These are phyloP conservation scores for Cydonia oblonga DNA, from an alignment of 331 rosid species.

Conservation along the genomic window DNA sequence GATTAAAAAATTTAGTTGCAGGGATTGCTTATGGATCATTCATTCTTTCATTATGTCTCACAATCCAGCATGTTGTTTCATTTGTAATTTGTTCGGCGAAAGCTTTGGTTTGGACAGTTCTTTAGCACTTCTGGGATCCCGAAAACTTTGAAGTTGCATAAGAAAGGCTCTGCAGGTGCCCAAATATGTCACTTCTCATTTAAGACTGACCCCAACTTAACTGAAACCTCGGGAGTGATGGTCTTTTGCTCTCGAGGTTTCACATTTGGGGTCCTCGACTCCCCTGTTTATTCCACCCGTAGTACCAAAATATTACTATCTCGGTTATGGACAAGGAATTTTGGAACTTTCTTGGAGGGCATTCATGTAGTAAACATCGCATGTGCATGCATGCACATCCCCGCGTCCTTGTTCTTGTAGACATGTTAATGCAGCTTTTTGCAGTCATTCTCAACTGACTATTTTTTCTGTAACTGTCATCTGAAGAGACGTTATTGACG, in stretches of 20 bases:
- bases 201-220: background rate
- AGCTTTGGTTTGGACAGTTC: background rate
- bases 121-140: background rate
- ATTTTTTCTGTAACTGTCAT: conserved; percentile 1
- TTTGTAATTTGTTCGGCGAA: background rate
- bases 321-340: background rate
- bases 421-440: background rate
- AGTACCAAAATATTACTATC: background rate
- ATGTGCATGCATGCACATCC: background rate
- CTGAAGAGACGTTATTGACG: background rate
- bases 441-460: background rate
- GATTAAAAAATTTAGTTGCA: background rate
- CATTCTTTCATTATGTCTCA: background rate
- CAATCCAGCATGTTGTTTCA: background rate
- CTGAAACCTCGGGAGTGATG: background rate
- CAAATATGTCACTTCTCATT: background rate
- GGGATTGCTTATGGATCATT: background rate
- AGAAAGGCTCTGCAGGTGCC: background rate
- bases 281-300: background rate
- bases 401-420: background rate
- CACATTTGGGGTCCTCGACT: too few species aligned
- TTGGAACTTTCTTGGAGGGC: background rate
- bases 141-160: background rate
- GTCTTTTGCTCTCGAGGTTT: too few species aligned
- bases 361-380: background rate